Percentiles rank a stretch among this genome's conserved stretches.
Evolutionary conservation across 2,329 filamentous ascomycete genomes (phyloP).

Genomic region (Pyricularia sp.): DNA sequence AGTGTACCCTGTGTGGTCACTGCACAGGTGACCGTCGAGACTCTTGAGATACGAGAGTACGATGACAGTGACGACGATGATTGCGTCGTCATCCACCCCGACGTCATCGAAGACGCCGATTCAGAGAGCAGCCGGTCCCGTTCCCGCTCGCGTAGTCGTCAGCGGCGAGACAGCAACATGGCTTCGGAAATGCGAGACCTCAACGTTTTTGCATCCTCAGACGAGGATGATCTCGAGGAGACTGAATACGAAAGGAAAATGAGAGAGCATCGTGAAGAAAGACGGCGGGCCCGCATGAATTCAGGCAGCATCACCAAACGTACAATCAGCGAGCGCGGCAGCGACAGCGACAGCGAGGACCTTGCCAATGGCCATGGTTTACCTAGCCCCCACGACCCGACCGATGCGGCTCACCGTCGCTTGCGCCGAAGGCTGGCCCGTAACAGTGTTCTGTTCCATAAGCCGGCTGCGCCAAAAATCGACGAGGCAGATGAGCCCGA

Average conservation of each 20-base stretch:
- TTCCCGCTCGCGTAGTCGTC: constrained; percentile 12
- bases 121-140: constrained; percentile 14
- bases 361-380: constrained; percentile 14
- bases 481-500: constrained; percentile 45
- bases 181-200: constrained; percentile 35
- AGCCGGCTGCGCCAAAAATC: constrained; percentile 39
- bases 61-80: constrained; percentile 28
- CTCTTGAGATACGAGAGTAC: constrained; percentile 16
- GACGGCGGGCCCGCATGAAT: constrained; percentile 35
- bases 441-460: constrained; percentile 37
- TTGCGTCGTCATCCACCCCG: constrained; percentile 31
- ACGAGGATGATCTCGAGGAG: constrained; percentile 26
- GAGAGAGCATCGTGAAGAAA: constrained; percentile 27
- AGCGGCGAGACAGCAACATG: constrained; percentile 31
- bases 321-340: constrained; percentile 41
- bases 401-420: constrained; percentile 23
- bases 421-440: constrained; percentile 36
- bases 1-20: constrained; percentile 2
- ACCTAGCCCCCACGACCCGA: neutral
- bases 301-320: constrained; percentile 45
- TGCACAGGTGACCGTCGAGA: constrained; percentile 9
- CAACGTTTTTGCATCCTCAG: constrained; percentile 29
- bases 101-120: constrained; percentile 34
- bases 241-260: constrained; percentile 13
- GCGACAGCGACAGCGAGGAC: constrained; percentile 36